phyloP scores from a whole-genome alignment of 495 filamentous ascomycete species.

The Melanomma pulvis-pyrius region DNA sequence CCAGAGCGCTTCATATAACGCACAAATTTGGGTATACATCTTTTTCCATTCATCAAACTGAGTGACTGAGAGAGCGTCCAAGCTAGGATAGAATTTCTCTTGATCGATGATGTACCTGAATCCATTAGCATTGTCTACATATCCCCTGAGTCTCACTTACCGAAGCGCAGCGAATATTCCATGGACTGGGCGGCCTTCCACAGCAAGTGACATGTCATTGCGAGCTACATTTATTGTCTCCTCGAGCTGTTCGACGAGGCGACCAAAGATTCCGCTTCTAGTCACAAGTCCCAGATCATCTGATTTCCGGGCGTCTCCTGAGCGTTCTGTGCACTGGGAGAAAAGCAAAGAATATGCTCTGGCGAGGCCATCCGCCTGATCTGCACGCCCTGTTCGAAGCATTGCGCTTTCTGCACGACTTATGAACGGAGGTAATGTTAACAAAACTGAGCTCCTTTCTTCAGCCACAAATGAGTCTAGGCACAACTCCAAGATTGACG shows the following conservation, averaged over 20 bases:
- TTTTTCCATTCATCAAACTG: slow-evolving; percentile 24
- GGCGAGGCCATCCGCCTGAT: slow-evolving; percentile 83
- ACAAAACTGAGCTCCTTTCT: not conserved
- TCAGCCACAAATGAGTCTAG: slow-evolving; percentile 10
- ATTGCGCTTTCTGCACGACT: slow-evolving; percentile 60
- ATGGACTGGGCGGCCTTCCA: slow-evolving; percentile 45
- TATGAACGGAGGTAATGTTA: slow-evolving; percentile 34
- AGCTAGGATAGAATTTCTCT: slow-evolving; percentile 40
- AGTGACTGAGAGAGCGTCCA: slow-evolving; percentile 24
- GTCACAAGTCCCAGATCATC: not conserved
- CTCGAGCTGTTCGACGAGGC: slow-evolving; percentile 36
- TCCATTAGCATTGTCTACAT: slow-evolving; percentile 22
- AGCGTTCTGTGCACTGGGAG: slow-evolving; percentile 3
- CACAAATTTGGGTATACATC: slow-evolving; percentile 59
- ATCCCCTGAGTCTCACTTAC: slow-evolving; percentile 11
- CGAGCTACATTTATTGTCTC: slow-evolving; percentile 35
- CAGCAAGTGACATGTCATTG: slow-evolving; percentile 35
- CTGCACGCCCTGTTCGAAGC: slow-evolving; percentile 70
- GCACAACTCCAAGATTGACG: slow-evolving; percentile 57
- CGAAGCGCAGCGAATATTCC: slow-evolving; percentile 52
- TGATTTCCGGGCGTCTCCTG: not conserved
- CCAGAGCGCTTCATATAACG: slow-evolving; percentile 70
- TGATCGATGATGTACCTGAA: slow-evolving; percentile 45
- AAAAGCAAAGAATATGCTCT: slow-evolving; percentile 49
- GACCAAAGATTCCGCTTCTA: slow-evolving; percentile 8